A percentile compares a stretch with the other conserved stretches of the same genome.
phyloP scores from a whole-genome alignment of 805 yeast species.

The Metschnikowia continentalis region DNA sequence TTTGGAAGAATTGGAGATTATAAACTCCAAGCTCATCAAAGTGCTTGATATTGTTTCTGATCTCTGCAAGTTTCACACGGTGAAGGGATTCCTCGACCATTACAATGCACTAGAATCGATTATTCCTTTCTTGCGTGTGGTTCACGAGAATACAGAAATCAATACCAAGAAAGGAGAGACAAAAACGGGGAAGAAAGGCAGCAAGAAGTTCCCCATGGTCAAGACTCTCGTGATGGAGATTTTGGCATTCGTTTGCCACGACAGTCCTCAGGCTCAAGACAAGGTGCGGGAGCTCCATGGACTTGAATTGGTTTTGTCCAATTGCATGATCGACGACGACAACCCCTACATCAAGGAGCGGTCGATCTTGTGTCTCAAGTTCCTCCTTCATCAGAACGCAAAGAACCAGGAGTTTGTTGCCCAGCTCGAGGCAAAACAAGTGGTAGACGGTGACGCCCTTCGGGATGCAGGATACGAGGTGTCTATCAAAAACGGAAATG shows the following conservation, averaged over 20 bases:
- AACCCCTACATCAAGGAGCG: constrained; percentile 88
- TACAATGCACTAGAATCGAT: constrained; percentile 35
- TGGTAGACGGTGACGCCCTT: constrained; percentile 53
- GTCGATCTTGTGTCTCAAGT: constrained; percentile 73
- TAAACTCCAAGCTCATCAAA: constrained; percentile 20
- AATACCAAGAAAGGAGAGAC: constrained; percentile 1
- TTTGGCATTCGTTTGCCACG: constrained; percentile 52
- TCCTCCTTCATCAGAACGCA: constrained; percentile 57
- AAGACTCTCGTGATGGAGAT: constrained; percentile 67
- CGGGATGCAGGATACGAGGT: constrained; percentile 74
- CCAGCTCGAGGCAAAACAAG: constrained; percentile 67
- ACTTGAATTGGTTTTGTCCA: constrained; percentile 65
- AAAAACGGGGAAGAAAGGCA: constrained; percentile 4
- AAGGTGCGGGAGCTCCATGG: constrained; percentile 61
- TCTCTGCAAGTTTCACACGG: constrained; percentile 37
- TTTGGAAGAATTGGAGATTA: constrained; percentile 5
- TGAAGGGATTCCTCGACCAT: constrained; percentile 38
- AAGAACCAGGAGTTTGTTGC: constrained; percentile 77
- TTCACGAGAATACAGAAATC: constrained; percentile 37
- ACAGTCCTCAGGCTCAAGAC: constrained; percentile 60
- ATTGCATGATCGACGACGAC: constrained; percentile 80
- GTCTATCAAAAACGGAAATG: constrained; percentile 66
- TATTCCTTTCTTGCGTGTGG: constrained; percentile 32
- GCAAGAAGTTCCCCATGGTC: constrained; percentile 50
- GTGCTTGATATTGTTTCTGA: constrained; percentile 41